These are phyloP conservation scores for Claviceps digitariae DNA, from an alignment of 2,329 filamentous ascomycete species.

Conservation along the genomic window DNA sequence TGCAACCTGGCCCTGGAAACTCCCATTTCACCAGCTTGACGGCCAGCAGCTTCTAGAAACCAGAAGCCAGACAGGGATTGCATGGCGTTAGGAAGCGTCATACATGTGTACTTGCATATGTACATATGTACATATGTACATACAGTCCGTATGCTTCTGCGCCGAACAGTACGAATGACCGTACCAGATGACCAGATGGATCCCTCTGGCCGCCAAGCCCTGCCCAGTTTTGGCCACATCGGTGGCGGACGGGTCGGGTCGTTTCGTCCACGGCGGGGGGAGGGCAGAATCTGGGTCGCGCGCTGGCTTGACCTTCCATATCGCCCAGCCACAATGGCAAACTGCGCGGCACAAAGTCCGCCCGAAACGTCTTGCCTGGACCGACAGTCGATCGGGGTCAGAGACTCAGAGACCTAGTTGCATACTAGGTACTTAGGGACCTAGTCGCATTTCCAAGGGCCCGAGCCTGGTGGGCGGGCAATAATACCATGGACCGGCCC, in stretches of 20 bases:
- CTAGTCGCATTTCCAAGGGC: not conserved
- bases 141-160: too few species aligned
- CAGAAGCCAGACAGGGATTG: too few species aligned
- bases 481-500: too few species aligned
- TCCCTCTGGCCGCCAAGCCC: not conserved
- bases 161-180: too few species aligned
- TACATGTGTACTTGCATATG: too few species aligned
- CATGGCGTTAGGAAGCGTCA: too few species aligned
- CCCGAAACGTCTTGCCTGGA: not conserved
- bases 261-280: conserved; percentile 5
- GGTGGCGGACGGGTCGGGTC: conserved; percentile 7
- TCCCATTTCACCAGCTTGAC: too few species aligned
- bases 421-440: too few species aligned
- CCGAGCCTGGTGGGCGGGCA: not conserved
- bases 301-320: not conserved
- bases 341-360: not conserved
- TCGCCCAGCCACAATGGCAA: not conserved
- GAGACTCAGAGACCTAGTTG: not conserved
- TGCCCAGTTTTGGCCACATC: conserved; percentile 1
- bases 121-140: too few species aligned
- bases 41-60: too few species aligned
- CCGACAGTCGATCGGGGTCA: not conserved
- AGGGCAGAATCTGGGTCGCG: conserved; percentile 1
- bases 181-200: not conserved
- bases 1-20: too few species aligned